A percentile compares a stretch with the other conserved stretches of the same genome.
Conservation (phyloP, 768 basidiomycete genomes). For the Boletus rubescentipes region DNA sequence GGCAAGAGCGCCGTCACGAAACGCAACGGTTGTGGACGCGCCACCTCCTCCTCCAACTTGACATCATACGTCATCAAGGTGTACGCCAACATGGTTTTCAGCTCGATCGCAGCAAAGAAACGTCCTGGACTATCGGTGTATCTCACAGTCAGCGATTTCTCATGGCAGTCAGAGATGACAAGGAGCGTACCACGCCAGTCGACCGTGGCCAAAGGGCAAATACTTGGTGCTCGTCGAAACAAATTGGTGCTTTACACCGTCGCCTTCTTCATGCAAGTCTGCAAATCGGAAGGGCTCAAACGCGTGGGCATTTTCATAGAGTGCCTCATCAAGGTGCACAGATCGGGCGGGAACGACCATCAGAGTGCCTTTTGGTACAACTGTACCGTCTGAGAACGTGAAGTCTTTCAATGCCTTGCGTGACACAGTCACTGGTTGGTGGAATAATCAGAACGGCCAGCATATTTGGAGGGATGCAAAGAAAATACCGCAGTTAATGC, state of each 20-base stretch:
- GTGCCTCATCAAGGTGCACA: constrained; percentile 17
- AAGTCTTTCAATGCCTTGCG: constrained; percentile 33
- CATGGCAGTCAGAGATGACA: background rate
- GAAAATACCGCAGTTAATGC: constrained; percentile 22
- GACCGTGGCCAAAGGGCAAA: constrained; percentile 38
- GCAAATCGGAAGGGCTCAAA: constrained; percentile 54
- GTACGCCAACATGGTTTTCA: constrained; percentile 49
- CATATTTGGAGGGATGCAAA: background rate
- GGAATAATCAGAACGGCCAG: background rate
- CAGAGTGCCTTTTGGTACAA: constrained; percentile 34
- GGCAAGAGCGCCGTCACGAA: no score
- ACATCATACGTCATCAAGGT: constrained; percentile 34
- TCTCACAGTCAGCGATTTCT: no score
- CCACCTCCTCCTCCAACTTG: constrained; percentile 7
- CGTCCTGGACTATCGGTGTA: constrained; percentile 23
- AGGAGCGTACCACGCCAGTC: constrained; percentile 28
- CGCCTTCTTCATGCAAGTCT: constrained; percentile 32
- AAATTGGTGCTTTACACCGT: constrained; percentile 32
- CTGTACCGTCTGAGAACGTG: constrained; percentile 40
- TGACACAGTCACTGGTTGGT: constrained; percentile 25
- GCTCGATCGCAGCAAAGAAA: constrained; percentile 42
- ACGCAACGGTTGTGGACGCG: background rate
- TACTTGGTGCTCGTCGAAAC: constrained; percentile 35
- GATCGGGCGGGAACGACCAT: constrained; percentile 22
- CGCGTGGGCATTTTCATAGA: constrained; percentile 34